Percentiles rank a stretch among this genome's conserved stretches.
Evolutionary conservation across 768 basidiomycete genomes (phyloP).

Genomic region (Symmetrospora coprosmae): DNA sequence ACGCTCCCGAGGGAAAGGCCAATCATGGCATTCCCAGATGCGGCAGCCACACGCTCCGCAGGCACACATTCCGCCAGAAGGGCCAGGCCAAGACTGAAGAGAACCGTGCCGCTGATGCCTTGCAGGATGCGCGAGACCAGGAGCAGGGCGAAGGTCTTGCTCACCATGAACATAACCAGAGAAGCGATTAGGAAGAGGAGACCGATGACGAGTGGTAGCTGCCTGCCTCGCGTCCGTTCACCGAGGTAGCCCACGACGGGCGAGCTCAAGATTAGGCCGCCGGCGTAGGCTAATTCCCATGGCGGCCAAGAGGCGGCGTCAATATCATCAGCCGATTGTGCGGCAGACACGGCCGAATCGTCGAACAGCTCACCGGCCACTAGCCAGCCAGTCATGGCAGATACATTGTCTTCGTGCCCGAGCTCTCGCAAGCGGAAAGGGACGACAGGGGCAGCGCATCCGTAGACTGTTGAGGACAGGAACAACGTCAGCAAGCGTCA

Average conservation of each 20-base stretch:
- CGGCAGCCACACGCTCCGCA: neutral
- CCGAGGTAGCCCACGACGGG: slow-evolving; percentile 25
- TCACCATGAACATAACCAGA: slow-evolving; percentile 27
- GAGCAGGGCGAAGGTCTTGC: slow-evolving; percentile 10
- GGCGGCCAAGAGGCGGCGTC: no score
- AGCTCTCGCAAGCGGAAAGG: no score
- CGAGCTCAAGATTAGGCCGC: slow-evolving; percentile 25
- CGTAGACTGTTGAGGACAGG: neutral
- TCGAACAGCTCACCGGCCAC: neutral
- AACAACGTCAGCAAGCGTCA: no score
- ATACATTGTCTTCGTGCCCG: no score
- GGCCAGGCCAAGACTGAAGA: slow-evolving; percentile 26
- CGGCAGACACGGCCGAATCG: no score
- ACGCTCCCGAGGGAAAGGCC: neutral
- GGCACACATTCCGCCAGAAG: neutral
- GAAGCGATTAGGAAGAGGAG: slow-evolving; percentile 27
- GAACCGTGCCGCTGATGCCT: slow-evolving; percentile 22
- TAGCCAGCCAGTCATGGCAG: neutral
- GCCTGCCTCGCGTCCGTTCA: slow-evolving; percentile 21
- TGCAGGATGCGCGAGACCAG: slow-evolving; percentile 26
- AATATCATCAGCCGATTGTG: no score
- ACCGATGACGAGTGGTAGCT: slow-evolving; percentile 22
- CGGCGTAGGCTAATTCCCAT: slow-evolving; percentile 27
- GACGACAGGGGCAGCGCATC: neutral
- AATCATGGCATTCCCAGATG: neutral